phyloP scores from a whole-genome alignment of 1,284 basidiomycete genomes.

The Cryptococcus sp. region DNA sequence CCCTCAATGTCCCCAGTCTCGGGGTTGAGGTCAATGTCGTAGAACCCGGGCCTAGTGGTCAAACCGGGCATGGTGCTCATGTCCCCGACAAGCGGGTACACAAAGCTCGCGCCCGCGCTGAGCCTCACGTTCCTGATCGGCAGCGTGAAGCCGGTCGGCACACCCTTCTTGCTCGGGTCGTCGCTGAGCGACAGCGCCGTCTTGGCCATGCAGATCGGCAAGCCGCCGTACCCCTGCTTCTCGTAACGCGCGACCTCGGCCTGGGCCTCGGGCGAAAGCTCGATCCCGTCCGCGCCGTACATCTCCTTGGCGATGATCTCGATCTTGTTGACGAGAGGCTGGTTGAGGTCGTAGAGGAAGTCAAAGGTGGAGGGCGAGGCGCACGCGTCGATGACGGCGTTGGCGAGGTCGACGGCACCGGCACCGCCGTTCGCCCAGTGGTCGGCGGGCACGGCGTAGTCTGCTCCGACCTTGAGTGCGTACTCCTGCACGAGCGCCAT shows the following conservation, averaged over 20 bases:
- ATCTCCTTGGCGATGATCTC: slow-evolving; percentile 79
- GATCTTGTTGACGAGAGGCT: slow-evolving; percentile 84
- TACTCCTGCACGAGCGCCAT: slow-evolving; percentile 78
- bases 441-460: slow-evolving; percentile 91
- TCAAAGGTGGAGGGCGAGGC: slow-evolving; percentile 79
- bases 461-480: slow-evolving; percentile 81
- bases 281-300: slow-evolving; percentile 86
- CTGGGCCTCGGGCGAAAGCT: slow-evolving; percentile 74
- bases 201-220: slow-evolving; percentile 93
- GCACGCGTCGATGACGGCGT: slow-evolving; percentile 80
- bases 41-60: slow-evolving; percentile 79
- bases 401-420: slow-evolving; percentile 79
- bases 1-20: slow-evolving; percentile 50
- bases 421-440: slow-evolving; percentile 94
- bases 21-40: slow-evolving; percentile 51
- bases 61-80: slow-evolving; percentile 99
- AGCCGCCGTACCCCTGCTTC: slow-evolving; percentile 58
- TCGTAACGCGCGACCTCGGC: slow-evolving; percentile 90
- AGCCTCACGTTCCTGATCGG: slow-evolving; percentile 87
- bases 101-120: slow-evolving; percentile 90
- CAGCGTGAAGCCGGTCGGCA: slow-evolving; percentile 85
- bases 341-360: slow-evolving; percentile 83
- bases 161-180: slow-evolving; percentile 86
- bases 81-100: slow-evolving; percentile 90
- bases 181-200: slow-evolving; percentile 96